phyloP scores from a whole-genome alignment of 306 rosid genomes.

The Dryas octopetala region DNA sequence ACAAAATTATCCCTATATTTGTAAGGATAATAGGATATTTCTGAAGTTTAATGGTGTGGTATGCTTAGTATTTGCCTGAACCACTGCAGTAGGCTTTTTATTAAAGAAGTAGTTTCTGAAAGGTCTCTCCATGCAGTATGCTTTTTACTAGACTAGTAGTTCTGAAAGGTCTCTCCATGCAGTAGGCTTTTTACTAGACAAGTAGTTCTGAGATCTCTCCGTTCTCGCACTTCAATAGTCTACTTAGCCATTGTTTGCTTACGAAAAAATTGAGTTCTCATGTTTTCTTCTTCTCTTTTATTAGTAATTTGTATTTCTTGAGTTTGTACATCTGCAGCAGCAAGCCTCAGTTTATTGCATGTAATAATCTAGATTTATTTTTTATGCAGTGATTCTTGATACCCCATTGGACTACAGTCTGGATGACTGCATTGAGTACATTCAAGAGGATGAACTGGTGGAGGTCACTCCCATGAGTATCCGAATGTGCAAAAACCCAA shows the following conservation, averaged over 20 bases:
- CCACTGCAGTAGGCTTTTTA: not conserved
- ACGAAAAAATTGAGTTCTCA: not conserved
- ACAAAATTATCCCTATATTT: not conserved
- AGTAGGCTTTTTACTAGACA: not conserved
- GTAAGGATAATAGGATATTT: not conserved
- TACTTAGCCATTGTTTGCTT: not conserved
- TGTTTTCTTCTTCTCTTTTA: not conserved
- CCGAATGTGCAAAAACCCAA: conserved; percentile 91
- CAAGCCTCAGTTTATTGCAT: conserved; percentile 14
- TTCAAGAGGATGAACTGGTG: conserved; percentile 93
- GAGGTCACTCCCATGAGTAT: conserved; percentile 83
- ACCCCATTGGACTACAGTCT: conserved; percentile 91
- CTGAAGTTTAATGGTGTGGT: not conserved
- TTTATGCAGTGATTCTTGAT: conserved; percentile 76
- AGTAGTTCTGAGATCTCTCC: not conserved
- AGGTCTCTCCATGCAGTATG: not conserved
- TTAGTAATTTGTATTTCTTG: not conserved
- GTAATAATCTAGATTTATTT: not conserved
- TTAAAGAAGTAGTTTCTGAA: not conserved
- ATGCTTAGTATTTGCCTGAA: not conserved
- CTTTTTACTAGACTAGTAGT: not conserved
- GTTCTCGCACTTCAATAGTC: not conserved
- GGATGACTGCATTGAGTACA: conserved; percentile 98
- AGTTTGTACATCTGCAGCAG: conserved; percentile 6
- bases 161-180: not conserved